Percentiles rank a stretch among this genome's conserved stretches.
These are phyloP conservation scores for Fusarium illudens DNA, from an alignment of 2,329 filamentous ascomycete species.

Conservation along the genomic window DNA sequence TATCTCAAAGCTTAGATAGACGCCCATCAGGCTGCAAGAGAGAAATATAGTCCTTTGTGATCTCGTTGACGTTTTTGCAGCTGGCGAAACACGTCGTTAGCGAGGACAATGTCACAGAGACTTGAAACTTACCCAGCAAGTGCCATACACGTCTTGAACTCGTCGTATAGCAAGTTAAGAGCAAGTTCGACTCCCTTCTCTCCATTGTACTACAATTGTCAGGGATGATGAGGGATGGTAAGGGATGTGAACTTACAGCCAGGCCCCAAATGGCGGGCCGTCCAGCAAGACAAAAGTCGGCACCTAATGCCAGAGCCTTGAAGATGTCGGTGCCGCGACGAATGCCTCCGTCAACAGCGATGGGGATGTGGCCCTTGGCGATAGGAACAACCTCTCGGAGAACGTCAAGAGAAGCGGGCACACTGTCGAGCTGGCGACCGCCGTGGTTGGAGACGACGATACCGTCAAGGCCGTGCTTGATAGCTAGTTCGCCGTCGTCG, in stretches of 20 bases:
- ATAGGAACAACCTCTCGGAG: conserved; percentile 42
- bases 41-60: conserved; percentile 15
- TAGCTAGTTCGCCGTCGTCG: conserved; percentile 43
- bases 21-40: conserved; percentile 8
- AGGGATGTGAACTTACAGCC: conserved; percentile 4
- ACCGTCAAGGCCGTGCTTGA: conserved; percentile 42
- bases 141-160: conserved; percentile 20
- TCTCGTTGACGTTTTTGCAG: conserved; percentile 11
- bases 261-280: conserved; percentile 24
- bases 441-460: conserved; percentile 49
- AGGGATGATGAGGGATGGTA: too few species aligned
- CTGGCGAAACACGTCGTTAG: not conserved
- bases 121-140: conserved; percentile 2
- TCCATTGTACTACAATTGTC: conserved; percentile 3
- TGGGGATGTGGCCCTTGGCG: conserved; percentile 32
- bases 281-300: conserved; percentile 29
- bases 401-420: conserved; percentile 44
- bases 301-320: conserved; percentile 48
- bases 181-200: conserved; percentile 7
- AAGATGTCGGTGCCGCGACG: conserved; percentile 48
- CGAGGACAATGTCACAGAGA: not conserved
- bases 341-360: conserved; percentile 47
- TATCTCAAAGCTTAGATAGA: conserved; percentile 4
- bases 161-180: conserved; percentile 9
- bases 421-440: conserved; percentile 46